Evolutionary conservation across 805 yeast genomes (phyloP), one percentile per base, ranked within the genome.

Genomic region (Scheffersomyces coipomensis): DNA sequence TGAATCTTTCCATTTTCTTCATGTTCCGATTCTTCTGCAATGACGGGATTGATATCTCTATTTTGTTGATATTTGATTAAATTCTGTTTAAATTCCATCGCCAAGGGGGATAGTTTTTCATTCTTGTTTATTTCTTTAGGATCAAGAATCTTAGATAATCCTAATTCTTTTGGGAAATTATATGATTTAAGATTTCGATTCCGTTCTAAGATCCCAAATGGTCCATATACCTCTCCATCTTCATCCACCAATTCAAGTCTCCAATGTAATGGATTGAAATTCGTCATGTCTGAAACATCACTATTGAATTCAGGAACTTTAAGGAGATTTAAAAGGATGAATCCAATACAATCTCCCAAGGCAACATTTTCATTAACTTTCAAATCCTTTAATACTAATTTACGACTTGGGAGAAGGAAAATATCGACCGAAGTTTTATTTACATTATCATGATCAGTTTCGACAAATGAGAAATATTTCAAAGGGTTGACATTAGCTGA

Each of bases 181-280:
- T 88, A 87, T 0, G 91, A 79, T 2, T 80, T 68, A 19, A 93
- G 67, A 3, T 67, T 51, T 38, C 90, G 69, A 0, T 77, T 72
- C 46, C 97, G 68, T 33, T 85, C 91, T 39, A 93, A 66, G 1
- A 90, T 79, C 1, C 98, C 98, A 66, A 93, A 90, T 37, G 88
- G 87, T 49, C 95, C 99, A 38, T 88, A 89, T 27, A 86, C 83
- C 36, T 95, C 97, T 6, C 91, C 91, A 56, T 90, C 97, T 36
- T 91, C 98, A 57, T 93, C 99, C 1, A 85, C 89, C 17, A 91
- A 70, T 41, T 85, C 85, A 24, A 91, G 54, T 38, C 83, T 73
- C 93, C 95, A 88, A 43, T 62, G 60, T 51, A 85, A 83, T 0
- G 90, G 85, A 44, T 84, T 78, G 23, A 58, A 38, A 22, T 37